phyloP scores from a whole-genome alignment of 2,329 filamentous ascomycete species.

The Magnaporthiopsis incrustans region DNA sequence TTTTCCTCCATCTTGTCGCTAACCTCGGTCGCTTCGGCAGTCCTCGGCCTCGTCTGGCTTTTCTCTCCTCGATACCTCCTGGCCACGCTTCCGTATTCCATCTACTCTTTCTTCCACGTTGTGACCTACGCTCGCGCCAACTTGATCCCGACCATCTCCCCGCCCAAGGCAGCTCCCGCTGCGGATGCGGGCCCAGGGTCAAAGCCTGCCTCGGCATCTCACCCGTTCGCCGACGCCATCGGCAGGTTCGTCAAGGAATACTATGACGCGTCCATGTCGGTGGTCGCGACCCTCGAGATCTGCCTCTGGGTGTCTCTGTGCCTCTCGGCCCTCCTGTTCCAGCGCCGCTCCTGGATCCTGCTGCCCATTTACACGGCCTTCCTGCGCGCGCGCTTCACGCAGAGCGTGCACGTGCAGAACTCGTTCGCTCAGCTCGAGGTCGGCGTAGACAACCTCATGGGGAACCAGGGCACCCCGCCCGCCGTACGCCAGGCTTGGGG shows the following conservation, averaged over 20 bases:
- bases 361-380: conserved; percentile 82
- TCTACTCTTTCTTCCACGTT: conserved; percentile 98
- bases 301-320: conserved; percentile 77
- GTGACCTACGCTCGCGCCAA: conserved; percentile 93
- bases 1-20: not conserved
- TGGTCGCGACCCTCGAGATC: conserved; percentile 86
- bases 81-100: conserved; percentile 85
- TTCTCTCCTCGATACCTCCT: conserved; percentile 82
- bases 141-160: conserved; percentile 78
- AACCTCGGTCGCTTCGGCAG: conserved; percentile 33
- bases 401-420: conserved; percentile 88
- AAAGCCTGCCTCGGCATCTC: conserved; percentile 42
- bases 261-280: conserved; percentile 92
- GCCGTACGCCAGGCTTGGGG: conserved; percentile 74
- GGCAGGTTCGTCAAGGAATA: conserved; percentile 95
- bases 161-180: conserved; percentile 47
- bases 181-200: conserved; percentile 47
- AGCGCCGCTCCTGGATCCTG: conserved; percentile 84
- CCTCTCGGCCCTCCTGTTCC: conserved; percentile 76
- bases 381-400: conserved; percentile 79
- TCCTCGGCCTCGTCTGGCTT: conserved; percentile 93
- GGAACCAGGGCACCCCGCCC: conserved; percentile 81
- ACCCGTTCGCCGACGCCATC: conserved; percentile 71
- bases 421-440: conserved; percentile 66
- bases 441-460: conserved; percentile 71